Evolutionary conservation across 2,329 filamentous ascomycete genomes (phyloP).

Genomic region (Mycocentrospora acerina): DNA sequence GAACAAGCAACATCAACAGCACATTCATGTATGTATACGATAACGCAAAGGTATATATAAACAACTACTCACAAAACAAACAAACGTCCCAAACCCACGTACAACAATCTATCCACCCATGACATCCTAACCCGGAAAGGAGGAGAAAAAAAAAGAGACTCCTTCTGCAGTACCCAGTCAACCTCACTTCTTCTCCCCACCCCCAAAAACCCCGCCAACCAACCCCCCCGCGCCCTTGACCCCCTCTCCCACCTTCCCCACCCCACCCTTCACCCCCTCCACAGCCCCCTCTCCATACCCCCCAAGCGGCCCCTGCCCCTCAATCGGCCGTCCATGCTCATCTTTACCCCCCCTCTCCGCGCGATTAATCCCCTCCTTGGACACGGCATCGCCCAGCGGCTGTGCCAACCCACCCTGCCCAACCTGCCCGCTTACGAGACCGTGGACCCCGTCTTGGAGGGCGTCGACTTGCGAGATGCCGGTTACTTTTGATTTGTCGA

Average conservation of each 20-base stretch:
- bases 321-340: conserved; percentile 54
- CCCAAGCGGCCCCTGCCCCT: conserved; percentile 36
- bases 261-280: conserved; percentile 35
- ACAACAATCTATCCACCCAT: too few relatives aligned
- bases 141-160: too few relatives aligned
- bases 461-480: conserved; percentile 66
- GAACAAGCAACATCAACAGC: too few relatives aligned
- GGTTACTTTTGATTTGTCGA: conserved; percentile 70
- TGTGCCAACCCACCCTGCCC: conserved; percentile 68
- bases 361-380: conserved; percentile 67
- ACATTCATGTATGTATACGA: too few relatives aligned
- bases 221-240: conserved; percentile 31
- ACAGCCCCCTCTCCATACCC: conserved; percentile 35
- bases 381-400: conserved; percentile 62
- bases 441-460: conserved; percentile 67
- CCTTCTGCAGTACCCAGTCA: too few relatives aligned
- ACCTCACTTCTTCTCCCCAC: conserved; percentile 26
- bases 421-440: conserved; percentile 63
- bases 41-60: too few relatives aligned
- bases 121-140: too few relatives aligned
- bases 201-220: conserved; percentile 23
- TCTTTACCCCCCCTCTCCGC: conserved; percentile 66
- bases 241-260: conserved; percentile 19
- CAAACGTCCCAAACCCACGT: too few relatives aligned
- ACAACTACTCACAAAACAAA: too few relatives aligned